phyloP scores from a whole-genome alignment of 2,329 filamentous ascomycete genomes.

The Cryoendolithus antarcticus region DNA sequence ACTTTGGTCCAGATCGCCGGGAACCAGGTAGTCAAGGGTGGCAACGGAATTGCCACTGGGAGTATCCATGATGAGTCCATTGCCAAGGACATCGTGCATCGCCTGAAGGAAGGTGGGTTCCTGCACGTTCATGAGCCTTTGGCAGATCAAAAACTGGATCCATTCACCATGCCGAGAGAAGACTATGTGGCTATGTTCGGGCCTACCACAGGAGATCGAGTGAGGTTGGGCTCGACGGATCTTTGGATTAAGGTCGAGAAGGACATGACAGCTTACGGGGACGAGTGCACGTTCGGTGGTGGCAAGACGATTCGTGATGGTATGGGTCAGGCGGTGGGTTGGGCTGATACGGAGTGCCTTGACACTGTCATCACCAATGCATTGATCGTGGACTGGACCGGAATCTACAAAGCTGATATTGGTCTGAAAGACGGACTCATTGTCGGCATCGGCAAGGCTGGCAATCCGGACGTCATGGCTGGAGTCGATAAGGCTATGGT shows the following conservation, averaged over 20 bases:
- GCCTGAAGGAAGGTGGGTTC: conserved; percentile 59
- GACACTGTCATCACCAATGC: conserved; percentile 81
- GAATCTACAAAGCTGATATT: conserved; percentile 91
- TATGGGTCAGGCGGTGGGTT: conserved; percentile 79
- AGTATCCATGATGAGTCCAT: conserved; percentile 43
- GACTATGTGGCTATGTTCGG: conserved; percentile 81
- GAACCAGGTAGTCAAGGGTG: conserved; percentile 62
- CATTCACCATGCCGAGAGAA: conserved; percentile 58
- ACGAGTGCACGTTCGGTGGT: conserved; percentile 87
- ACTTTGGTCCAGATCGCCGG: conserved; percentile 80
- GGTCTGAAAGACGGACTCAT: conserved; percentile 77
- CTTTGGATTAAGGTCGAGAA: conserved; percentile 81
- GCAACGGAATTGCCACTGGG: conserved; percentile 65
- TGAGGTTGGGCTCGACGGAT: conserved; percentile 70
- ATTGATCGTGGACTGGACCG: conserved; percentile 74
- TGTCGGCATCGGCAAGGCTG: conserved; percentile 78
- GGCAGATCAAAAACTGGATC: conserved; percentile 42
- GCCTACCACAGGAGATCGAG: conserved; percentile 70
- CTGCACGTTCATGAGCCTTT: conserved; percentile 57
- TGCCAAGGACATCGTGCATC: conserved; percentile 51
- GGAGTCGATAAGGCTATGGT: conserved; percentile 65
- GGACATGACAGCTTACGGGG: conserved; percentile 70
- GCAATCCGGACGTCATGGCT: conserved; percentile 89
- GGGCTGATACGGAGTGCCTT: conserved; percentile 55
- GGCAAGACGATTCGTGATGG: conserved; percentile 86